Conservation (phyloP, 345 rosid genomes). For the Eutrema heterophyllum region DNA sequence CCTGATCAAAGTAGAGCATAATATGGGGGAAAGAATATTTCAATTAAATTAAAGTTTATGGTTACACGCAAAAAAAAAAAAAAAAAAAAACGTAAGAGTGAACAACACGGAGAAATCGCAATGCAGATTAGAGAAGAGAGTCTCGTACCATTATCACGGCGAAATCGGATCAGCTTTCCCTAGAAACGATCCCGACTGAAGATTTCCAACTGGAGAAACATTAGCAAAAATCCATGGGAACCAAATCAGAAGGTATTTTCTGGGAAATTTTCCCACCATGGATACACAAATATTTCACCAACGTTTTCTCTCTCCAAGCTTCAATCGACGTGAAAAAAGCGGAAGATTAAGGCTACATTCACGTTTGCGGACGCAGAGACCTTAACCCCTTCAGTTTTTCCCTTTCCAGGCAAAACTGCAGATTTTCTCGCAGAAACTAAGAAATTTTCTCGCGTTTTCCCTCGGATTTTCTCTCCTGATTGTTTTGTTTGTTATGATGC, state of each 20-base stretch:
- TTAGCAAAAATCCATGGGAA: neutral
- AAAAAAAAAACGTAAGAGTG: neutral
- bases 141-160: conserved; percentile 20
- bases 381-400: conserved; percentile 8
- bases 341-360: neutral
- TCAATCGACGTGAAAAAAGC: conserved; percentile 10
- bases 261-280: conserved; percentile 21
- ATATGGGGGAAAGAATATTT: neutral
- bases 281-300: conserved; percentile 4
- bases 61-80: neutral
- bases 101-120: neutral
- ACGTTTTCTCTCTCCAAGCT: neutral
- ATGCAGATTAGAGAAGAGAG: conserved; percentile 24
- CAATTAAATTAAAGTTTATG: neutral
- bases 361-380: neutral
- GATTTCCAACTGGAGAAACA: conserved; percentile 20
- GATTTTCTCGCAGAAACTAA: neutral
- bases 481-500: conserved; percentile 4
- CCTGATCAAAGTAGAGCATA: conserved; percentile 33
- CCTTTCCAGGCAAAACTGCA: neutral
- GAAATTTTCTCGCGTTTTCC: conserved; percentile 22
- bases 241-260: conserved; percentile 11
- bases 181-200: conserved; percentile 14
- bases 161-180: conserved; percentile 9
- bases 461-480: conserved; percentile 22